Conservation (phyloP, 108 stramenopile species). For the Fragilariopsis cylindrus region DNA sequence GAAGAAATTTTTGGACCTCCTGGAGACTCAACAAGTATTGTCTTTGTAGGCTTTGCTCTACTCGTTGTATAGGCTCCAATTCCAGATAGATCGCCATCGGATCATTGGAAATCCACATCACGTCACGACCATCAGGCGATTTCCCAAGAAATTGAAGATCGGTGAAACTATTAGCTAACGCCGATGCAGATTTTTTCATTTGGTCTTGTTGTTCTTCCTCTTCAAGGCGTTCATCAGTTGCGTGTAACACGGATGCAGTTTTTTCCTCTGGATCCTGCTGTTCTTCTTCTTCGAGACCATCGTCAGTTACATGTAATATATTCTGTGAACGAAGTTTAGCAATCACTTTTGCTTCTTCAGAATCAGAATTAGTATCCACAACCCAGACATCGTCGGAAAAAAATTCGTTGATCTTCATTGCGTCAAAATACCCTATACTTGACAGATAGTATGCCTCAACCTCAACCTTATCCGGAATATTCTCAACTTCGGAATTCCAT, state of each 20-base stretch:
- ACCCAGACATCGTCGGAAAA: constrained; percentile 15
- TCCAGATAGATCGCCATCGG: constrained; percentile 18
- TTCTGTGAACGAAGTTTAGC: constrained; percentile 15
- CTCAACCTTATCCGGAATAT: constrained; percentile 15
- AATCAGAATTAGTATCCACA: constrained; percentile 11
- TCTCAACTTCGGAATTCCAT: neutral
- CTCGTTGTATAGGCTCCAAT: neutral
- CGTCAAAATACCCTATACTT: constrained; percentile 24
- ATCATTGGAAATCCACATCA: constrained; percentile 30
- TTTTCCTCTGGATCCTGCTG: neutral
- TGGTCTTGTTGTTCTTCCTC: neutral
- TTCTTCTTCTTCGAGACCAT: neutral
- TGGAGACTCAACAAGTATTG: neutral
- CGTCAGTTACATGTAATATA: neutral
- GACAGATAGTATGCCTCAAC: constrained; percentile 26
- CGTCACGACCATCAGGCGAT: constrained; percentile 32
- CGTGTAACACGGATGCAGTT: neutral
- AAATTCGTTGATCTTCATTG: neutral
- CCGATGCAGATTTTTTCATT: neutral
- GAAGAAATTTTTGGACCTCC: too few relatives aligned
- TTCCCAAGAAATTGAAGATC: constrained; percentile 14
- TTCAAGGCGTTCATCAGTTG: too few relatives aligned
- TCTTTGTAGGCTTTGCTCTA: neutral
- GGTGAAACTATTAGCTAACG: neutral
- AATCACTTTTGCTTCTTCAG: constrained; percentile 23